Conservation (phyloP, 106 monocot genomes). For the Dendrobium nobile region DNA sequence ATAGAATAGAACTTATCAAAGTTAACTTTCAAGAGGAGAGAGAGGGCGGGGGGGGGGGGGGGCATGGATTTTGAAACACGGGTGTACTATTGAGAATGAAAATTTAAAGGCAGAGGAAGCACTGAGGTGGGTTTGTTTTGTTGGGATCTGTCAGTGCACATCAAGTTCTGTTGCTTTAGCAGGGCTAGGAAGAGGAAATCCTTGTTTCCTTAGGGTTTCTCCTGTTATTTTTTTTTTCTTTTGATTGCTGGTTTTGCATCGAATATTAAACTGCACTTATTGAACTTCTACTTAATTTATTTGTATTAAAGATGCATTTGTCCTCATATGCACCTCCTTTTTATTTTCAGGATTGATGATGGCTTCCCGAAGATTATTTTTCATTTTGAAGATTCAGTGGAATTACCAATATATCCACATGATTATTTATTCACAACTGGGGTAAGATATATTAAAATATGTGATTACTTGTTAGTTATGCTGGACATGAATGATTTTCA, state of each 20-base stretch:
- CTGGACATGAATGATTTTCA: not conserved
- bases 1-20: no score
- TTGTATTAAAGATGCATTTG: not conserved
- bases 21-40: no score
- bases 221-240: not conserved
- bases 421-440: constrained; percentile 3
- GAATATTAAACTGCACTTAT: not conserved
- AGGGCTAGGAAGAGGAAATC: not conserved
- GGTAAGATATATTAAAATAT: constrained; percentile 4
- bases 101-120: not conserved
- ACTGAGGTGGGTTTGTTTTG: not conserved
- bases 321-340: not conserved
- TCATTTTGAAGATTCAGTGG: constrained; percentile 7
- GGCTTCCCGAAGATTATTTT: constrained; percentile 1
- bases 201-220: not conserved
- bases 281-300: not conserved
- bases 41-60: no score
- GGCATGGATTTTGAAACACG: not conserved
- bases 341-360: constrained; percentile 5
- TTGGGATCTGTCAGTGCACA: not conserved
- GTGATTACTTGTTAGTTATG: not conserved
- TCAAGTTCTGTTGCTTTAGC: not conserved
- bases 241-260: not conserved
- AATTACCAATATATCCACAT: not conserved
- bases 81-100: not conserved